A percentile compares a stretch with the other conserved stretches of the same genome.
Conservation (phyloP, 169 alveolate genomes). For the Plasmodium gaboni region DNA sequence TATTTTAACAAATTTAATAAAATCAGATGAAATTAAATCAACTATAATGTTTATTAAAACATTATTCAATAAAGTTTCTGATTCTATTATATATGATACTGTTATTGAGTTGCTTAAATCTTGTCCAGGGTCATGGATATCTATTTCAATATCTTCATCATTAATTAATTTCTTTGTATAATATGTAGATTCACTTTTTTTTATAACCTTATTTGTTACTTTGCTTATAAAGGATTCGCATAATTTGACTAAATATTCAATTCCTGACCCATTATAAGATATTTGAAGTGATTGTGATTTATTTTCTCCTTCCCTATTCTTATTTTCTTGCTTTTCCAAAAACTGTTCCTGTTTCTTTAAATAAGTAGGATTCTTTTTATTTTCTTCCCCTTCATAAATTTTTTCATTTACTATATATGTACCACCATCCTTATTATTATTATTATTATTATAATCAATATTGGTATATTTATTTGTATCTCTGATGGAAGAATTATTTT, state of each 20-base stretch:
- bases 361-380: conserved; percentile 4
- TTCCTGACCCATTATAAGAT: conserved; percentile 58
- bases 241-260: conserved; percentile 29
- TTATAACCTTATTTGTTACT: conserved; percentile 58
- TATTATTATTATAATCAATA: conserved; percentile 7
- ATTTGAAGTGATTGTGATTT: conserved; percentile 26
- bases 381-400: conserved; percentile 4
- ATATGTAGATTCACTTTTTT: conserved; percentile 60
- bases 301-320: background rate
- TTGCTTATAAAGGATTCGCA: conserved; percentile 59
- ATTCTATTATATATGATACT: conserved; percentile 64
- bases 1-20: conserved; percentile 49
- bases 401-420: background rate
- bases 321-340: background rate
- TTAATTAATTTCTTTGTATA: conserved; percentile 51
- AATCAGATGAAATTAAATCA: conserved; percentile 67
- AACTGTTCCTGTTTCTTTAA: background rate
- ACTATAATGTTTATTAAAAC: conserved; percentile 48
- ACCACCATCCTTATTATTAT: background rate
- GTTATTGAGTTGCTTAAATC: conserved; percentile 26
- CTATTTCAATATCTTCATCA: conserved; percentile 62
- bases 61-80: conserved; percentile 58
- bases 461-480: background rate
- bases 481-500: background rate
- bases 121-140: conserved; percentile 20